These are phyloP conservation scores for Heracleum sosnowskyi DNA, from an alignment of 129 eudicot species.

Conservation along the genomic window DNA sequence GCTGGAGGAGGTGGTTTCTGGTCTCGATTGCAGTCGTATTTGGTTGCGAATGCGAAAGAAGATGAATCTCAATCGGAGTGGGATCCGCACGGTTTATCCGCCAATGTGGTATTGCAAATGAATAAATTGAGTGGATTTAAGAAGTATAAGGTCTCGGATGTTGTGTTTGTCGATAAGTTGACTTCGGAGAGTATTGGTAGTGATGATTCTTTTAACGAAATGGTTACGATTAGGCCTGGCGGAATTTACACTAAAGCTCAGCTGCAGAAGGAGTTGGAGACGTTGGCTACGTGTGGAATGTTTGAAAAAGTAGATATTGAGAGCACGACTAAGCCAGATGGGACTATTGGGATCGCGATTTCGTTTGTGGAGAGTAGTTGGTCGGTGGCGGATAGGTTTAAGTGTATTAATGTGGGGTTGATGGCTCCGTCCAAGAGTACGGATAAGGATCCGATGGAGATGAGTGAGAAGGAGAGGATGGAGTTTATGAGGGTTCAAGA, in stretches of 20 bases:
- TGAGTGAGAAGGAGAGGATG: constrained; percentile 74
- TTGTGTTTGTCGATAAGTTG: constrained; percentile 44
- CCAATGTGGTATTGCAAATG: constrained; percentile 50
- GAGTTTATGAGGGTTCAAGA: constrained; percentile 54
- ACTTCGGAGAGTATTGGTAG: constrained; percentile 31
- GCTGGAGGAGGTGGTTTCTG: constrained; percentile 53
- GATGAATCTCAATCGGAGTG: constrained; percentile 45
- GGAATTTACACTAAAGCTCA: constrained; percentile 74
- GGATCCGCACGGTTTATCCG: constrained; percentile 75
- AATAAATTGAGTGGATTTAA: constrained; percentile 71
- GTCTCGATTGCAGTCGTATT: constrained; percentile 35
- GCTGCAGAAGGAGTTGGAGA: constrained; percentile 85
- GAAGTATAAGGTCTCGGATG: constrained; percentile 64
- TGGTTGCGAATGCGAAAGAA: constrained; percentile 66
- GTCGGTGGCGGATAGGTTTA: constrained; percentile 60
- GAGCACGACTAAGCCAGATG: constrained; percentile 75
- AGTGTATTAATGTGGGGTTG: constrained; percentile 79
- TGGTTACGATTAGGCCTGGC: constrained; percentile 70
- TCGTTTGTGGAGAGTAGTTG: constrained; percentile 65
- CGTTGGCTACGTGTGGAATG: constrained; percentile 83
- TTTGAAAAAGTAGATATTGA: constrained; percentile 83
- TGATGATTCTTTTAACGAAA: constrained; percentile 81
- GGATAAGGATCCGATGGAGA: constrained; percentile 33
- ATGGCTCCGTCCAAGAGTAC: constrained; percentile 59
- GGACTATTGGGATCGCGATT: constrained; percentile 45